A percentile compares a stretch with the other conserved stretches of the same genome.
Evolutionary conservation across 1,284 basidiomycete species (phyloP).

Genomic region (Caloboletus firmus): DNA sequence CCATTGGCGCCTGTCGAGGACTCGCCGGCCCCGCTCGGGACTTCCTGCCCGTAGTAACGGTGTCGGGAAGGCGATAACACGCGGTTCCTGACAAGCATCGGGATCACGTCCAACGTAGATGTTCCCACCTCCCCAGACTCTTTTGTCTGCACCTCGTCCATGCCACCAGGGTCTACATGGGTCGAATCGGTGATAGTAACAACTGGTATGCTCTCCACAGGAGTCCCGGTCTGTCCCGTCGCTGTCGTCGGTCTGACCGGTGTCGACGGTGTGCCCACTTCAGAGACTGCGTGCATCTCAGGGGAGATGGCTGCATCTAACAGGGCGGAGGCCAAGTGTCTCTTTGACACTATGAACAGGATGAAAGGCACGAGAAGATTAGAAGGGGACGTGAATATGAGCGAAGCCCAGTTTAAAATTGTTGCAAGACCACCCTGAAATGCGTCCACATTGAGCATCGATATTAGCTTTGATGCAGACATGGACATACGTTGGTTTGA

Average conservation of each 20-base stretch:
- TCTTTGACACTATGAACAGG: constrained; percentile 23
- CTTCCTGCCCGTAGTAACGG: constrained; percentile 21
- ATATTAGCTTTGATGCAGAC: not conserved
- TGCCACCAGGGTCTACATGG: not conserved
- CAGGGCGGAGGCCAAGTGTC: constrained; percentile 21
- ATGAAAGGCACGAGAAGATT: constrained; percentile 28
- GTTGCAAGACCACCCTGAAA: constrained; percentile 13
- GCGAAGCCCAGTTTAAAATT: constrained; percentile 29
- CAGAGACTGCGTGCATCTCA: not conserved
- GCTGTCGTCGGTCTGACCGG: not conserved
- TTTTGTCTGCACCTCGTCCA: constrained; percentile 8
- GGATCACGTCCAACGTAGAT: constrained; percentile 10
- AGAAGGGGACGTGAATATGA: constrained; percentile 24
- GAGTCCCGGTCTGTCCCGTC: not conserved
- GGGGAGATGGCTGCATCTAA: constrained; percentile 15
- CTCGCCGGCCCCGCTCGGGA: constrained; percentile 2
- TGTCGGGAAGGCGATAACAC: constrained; percentile 21
- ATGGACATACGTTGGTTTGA: constrained; percentile 25
- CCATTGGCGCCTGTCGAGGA: not conserved
- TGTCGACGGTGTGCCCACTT: not conserved
- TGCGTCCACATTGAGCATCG: not conserved
- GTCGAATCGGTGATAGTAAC: constrained; percentile 21
- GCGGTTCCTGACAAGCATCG: constrained; percentile 21
- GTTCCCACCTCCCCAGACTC: not conserved
- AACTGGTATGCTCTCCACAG: constrained; percentile 19